These are phyloP conservation scores for Micractinium sp. DNA, from an alignment of 139 green algal genomes.

Conservation along the genomic window DNA sequence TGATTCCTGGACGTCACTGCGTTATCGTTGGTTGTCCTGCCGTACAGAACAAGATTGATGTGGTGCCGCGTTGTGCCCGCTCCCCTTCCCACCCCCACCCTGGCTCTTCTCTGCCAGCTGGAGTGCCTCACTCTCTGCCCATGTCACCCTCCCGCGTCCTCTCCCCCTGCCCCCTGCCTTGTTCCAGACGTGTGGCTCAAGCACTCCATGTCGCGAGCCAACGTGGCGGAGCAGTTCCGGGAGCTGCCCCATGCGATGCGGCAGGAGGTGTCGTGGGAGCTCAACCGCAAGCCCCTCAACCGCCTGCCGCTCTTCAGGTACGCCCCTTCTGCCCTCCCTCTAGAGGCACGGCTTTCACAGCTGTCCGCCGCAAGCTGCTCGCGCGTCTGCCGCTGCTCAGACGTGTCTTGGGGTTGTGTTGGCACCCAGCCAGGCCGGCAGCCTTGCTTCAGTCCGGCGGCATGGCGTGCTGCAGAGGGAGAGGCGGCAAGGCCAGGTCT, in stretches of 20 bases:
- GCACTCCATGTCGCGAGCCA: neutral
- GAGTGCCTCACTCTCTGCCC: neutral
- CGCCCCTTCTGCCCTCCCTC: neutral
- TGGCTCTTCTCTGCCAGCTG: neutral
- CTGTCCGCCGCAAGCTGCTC: neutral
- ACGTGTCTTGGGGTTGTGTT: neutral
- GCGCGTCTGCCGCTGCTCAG: neutral
- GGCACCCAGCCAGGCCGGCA: neutral
- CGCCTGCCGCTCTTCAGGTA: conserved; percentile 29
- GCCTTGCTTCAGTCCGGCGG: no score
- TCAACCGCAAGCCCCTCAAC: conserved; percentile 25
- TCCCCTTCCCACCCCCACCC: neutral
- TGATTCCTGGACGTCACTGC: neutral
- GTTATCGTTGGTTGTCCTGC: neutral
- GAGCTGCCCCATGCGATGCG: conserved; percentile 43
- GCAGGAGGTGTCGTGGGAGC: conserved; percentile 24
- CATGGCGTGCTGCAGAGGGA: no score
- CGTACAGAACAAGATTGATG: no score
- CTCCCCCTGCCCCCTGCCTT: neutral
- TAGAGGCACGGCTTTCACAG: neutral
- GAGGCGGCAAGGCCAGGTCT: no score
- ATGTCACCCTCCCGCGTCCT: neutral
- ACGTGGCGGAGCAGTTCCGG: neutral
- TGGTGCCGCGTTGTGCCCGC: neutral
- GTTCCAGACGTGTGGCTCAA: conserved; percentile 16